Evolutionary conservation across 345 rosid genomes (phyloP), one percentile per base, ranked within the genome.

Genomic region (Ceriops decandra): DNA sequence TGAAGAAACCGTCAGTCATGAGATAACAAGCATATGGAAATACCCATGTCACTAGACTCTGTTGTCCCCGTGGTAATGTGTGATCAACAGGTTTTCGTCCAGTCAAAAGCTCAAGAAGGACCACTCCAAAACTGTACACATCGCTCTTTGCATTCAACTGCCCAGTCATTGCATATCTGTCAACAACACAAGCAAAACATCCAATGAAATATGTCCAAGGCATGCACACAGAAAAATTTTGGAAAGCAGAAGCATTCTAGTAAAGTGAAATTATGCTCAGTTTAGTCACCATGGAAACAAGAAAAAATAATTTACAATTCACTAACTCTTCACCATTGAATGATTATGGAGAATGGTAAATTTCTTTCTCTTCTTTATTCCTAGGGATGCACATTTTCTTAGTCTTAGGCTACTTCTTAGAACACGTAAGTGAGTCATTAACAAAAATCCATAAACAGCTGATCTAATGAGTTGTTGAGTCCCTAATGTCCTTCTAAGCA

Each of bases 1-100:
- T 32, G 36, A 11, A 28, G 26, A 52, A 5, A 26, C 6, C 5
- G 59, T 5, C 19, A 17, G 71, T 17, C 46, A 47, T 6, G 42
- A 59, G 27, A 35, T 27, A 57, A 35, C 20, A 33, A 31, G 19
- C 15, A 49, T 13, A 33, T n/a, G 17, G 52, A 0, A 21, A 30
- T 79, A 79, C 82, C 82, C 79, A 79, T 32, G 76, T 79, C 53
- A 79, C 82, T 2, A 79, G 76, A 57, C 76, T 71, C 71, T 72
- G 74, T 62, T 79, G 79, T 9, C 79, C 82, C 32, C 79, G 76
- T 3, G 82, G 79, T 51, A 79, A 57, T 16, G 79, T 75, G 61
- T 68, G 82, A 60, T 79, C 79, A 32, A 79, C 74, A 24, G 77
- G 82, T 35, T 79, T 79, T 54, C 82, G 66, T 42, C 79, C 74